These are phyloP conservation scores for Angomonas ambiguus DNA, from an alignment of 208 protist genomes.

Conservation along the genomic window DNA sequence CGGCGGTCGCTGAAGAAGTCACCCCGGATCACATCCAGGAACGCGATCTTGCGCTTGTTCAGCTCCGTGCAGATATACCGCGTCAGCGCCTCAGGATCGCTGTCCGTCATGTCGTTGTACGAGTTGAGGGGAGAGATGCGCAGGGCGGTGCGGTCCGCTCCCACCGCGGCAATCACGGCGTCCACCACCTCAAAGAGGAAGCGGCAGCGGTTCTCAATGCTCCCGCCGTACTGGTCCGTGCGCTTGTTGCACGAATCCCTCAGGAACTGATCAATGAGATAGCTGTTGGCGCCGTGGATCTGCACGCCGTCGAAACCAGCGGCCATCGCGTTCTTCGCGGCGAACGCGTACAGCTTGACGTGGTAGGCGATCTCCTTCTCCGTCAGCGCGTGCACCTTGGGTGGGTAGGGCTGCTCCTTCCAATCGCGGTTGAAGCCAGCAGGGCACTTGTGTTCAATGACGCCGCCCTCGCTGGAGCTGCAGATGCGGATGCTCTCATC, in stretches of 20 bases:
- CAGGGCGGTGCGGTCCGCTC: constrained; percentile 34
- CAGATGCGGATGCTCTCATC: constrained; percentile 21
- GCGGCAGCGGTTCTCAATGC: constrained; percentile 67
- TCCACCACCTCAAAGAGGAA: constrained; percentile 76
- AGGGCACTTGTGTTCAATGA: constrained; percentile 23
- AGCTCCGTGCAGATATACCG: constrained; percentile 49
- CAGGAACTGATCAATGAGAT: constrained; percentile 87
- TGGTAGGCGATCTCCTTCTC: constrained; percentile 54
- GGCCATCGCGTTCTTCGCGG: constrained; percentile 60
- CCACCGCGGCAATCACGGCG: constrained; percentile 37
- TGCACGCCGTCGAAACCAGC: constrained; percentile 90
- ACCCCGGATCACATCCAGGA: constrained; percentile 30
- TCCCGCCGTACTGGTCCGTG: constrained; percentile 86
- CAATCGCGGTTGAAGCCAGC: constrained; percentile 8
- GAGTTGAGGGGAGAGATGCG: constrained; percentile 61
- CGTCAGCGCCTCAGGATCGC: constrained; percentile 38
- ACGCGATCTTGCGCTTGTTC: constrained; percentile 31
- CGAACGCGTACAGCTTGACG: constrained; percentile 52
- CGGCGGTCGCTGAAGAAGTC: constrained; percentile 15
- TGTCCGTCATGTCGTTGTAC: constrained; percentile 32
- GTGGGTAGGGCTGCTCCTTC: constrained; percentile 27
- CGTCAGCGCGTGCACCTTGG: constrained; percentile 46
- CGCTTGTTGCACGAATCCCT: constrained; percentile 54
- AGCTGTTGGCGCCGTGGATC: constrained; percentile 90
- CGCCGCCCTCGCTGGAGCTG: constrained; percentile 22